These are phyloP conservation scores for Pseudotsuga menziesii DNA, from an alignment of 75 land plant genomes.

Conservation along the genomic window DNA sequence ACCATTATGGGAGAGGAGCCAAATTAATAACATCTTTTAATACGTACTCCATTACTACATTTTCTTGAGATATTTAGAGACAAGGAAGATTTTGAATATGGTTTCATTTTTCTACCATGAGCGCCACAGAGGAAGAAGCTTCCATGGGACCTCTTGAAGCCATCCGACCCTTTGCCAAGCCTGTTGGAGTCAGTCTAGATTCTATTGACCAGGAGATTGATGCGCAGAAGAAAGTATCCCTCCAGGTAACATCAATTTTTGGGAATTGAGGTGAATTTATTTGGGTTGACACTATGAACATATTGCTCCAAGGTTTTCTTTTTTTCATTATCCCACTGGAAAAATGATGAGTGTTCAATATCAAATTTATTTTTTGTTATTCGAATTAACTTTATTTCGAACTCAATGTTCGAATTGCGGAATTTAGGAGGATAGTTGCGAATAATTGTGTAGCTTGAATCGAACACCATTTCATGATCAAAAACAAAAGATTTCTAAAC, in stretches of 20 bases:
- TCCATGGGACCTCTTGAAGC: not conserved
- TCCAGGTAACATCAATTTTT: constrained; percentile 17
- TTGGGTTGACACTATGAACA: not conserved
- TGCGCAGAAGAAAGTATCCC: constrained; percentile 17
- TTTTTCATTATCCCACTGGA: not conserved
- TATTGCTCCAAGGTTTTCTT: too few species aligned
- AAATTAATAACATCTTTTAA: too few species aligned
- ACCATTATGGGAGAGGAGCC: too few species aligned
- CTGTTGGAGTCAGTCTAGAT: constrained; percentile 1
- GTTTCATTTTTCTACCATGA: not conserved
- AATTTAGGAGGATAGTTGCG: too few species aligned
- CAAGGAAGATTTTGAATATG: too few species aligned
- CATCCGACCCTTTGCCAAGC: not conserved
- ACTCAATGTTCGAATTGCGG: not conserved
- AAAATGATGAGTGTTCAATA: not conserved
- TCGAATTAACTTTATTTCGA: too few species aligned
- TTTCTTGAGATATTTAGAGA: too few species aligned
- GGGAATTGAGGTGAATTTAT: not conserved
- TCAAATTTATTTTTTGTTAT: not conserved
- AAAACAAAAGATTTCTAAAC: too few species aligned
- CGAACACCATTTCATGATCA: not conserved
- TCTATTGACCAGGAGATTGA: constrained; percentile 32
- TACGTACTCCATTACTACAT: too few species aligned
- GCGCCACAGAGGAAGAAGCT: constrained; percentile 31
- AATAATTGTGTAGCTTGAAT: too few species aligned